Evolutionary conservation across 1,139 yeast genomes (phyloP).

Genomic region (Kurtzmaniella quercitrusa): DNA sequence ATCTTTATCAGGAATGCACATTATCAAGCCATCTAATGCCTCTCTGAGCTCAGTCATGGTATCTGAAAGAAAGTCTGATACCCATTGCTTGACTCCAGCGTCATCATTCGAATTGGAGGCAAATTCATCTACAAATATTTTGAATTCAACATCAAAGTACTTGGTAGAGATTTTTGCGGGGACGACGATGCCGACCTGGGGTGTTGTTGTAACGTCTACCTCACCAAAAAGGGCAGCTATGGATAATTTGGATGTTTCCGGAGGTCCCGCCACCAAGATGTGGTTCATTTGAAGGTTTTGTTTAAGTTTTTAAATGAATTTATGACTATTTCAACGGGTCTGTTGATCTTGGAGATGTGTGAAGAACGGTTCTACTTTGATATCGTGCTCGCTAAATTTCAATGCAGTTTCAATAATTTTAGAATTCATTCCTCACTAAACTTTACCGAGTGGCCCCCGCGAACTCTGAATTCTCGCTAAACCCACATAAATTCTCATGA

Average conservation of each 20-base stretch:
- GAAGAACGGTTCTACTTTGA: too few relatives aligned
- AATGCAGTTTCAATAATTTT: too few relatives aligned
- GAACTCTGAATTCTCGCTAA: too few relatives aligned
- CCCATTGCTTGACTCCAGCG: constrained; percentile 23
- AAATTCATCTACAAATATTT: constrained; percentile 37
- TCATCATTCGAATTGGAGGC: constrained; percentile 9
- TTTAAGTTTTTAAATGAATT: constrained; percentile 6
- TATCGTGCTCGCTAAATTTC: background rate
- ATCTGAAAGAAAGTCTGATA: constrained; percentile 23
- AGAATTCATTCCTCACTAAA: too few relatives aligned
- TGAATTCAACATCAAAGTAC: constrained; percentile 28
- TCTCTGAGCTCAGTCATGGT: constrained; percentile 37
- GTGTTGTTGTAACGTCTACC: constrained; percentile 10
- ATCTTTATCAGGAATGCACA: constrained; percentile 18
- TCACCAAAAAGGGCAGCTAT: constrained; percentile 20
- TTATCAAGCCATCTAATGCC: constrained; percentile 35
- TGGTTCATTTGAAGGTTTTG: too few relatives aligned
- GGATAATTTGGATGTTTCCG: constrained; percentile 33
- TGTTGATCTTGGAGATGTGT: too few relatives aligned
- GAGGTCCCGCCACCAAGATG: constrained; percentile 37
- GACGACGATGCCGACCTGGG: constrained; percentile 38
- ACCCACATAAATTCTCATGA: background rate
- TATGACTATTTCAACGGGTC: too few relatives aligned
- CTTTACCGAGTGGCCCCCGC: too few relatives aligned
- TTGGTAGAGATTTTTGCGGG: constrained; percentile 26